Conservation (phyloP, 352 stramenopile species). For the Pythium guiyangense region DNA sequence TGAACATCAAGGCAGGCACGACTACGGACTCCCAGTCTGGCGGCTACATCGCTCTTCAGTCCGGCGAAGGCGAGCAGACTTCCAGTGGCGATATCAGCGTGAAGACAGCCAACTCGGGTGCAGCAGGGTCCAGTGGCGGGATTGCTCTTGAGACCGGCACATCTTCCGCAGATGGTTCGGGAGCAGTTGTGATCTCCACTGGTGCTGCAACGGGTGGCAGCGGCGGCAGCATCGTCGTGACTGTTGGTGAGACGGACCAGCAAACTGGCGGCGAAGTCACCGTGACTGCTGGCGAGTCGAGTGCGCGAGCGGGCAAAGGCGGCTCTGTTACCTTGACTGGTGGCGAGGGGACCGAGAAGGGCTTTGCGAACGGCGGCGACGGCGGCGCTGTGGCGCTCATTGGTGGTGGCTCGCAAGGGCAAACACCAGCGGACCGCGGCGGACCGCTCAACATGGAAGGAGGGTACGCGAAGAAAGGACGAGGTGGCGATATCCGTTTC, state of each 20-base stretch:
- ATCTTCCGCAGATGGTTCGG: conserved; percentile 44
- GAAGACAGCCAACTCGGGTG: conserved; percentile 54
- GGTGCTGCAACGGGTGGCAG: conserved; percentile 51
- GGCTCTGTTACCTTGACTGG: conserved; percentile 51
- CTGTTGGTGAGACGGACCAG: conserved; percentile 48
- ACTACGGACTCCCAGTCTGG: conserved; percentile 62
- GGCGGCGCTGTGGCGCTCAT: conserved; percentile 84
- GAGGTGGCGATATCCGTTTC: conserved; percentile 46
- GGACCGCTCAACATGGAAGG: conserved; percentile 67
- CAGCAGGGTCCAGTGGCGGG: conserved; percentile 47
- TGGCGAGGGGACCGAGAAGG: conserved; percentile 50
- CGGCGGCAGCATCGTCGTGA: conserved; percentile 49
- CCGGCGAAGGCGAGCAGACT: conserved; percentile 53
- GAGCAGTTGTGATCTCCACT: conserved; percentile 45
- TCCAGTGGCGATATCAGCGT: conserved; percentile 68
- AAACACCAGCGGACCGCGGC: conserved; percentile 51
- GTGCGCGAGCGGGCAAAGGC: conserved; percentile 27
- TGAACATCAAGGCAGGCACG: conserved; percentile 69
- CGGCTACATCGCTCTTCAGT: conserved; percentile 51
- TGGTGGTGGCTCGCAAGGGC: conserved; percentile 79
- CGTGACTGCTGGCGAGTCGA: conserved; percentile 61
- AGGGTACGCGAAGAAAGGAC: conserved; percentile 56
- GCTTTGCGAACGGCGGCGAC: conserved; percentile 76
- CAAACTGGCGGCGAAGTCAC: conserved; percentile 60
- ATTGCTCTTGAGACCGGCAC: conserved; percentile 57